Evolutionary conservation across 1,139 yeast genomes (phyloP).

Genomic region (Nakaseomyces nivariensis): DNA sequence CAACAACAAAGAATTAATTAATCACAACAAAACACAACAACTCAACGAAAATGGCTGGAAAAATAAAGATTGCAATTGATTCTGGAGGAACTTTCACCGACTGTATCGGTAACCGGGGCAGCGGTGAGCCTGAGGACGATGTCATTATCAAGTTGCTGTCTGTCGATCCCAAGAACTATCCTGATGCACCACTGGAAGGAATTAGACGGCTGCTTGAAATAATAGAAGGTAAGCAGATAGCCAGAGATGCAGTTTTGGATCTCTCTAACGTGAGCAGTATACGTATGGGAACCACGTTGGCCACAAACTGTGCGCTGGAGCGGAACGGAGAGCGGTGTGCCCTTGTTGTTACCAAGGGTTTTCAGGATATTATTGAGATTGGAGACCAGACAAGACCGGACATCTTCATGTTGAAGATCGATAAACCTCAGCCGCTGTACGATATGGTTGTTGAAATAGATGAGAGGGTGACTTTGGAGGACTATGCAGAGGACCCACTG

Average conservation of each 20-base stretch:
- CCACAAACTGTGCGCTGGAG: slow-evolving; percentile 59
- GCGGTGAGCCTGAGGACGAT: slow-evolving; percentile 36
- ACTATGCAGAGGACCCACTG: slow-evolving; percentile 50
- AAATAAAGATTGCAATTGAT: slow-evolving; percentile 35
- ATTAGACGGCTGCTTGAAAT: slow-evolving; percentile 63
- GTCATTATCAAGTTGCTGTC: slow-evolving; percentile 64
- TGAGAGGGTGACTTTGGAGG: slow-evolving; percentile 64
- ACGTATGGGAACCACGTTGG: slow-evolving; percentile 75
- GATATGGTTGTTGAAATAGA: slow-evolving; percentile 54
- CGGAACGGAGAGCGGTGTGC: slow-evolving; percentile 46
- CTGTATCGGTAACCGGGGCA: slow-evolving; percentile 43
- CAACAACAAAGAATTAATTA: no score
- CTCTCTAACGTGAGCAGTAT: slow-evolving; percentile 44
- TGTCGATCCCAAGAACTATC: slow-evolving; percentile 77
- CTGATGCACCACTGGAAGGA: slow-evolving; percentile 88
- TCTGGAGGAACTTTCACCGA: slow-evolving; percentile 90
- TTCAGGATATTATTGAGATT: slow-evolving; percentile 48
- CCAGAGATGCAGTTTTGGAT: slow-evolving; percentile 40
- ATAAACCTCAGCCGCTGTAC: slow-evolving; percentile 50
- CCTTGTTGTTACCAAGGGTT: slow-evolving; percentile 43
- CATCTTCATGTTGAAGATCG: slow-evolving; percentile 50
- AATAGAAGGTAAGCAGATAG: slow-evolving; percentile 40
- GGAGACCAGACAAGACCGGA: slow-evolving; percentile 68
- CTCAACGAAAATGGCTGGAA: no score
- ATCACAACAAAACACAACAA: no score